A percentile compares a stretch with the other conserved stretches of the same genome.
phyloP scores from a whole-genome alignment of 768 basidiomycete genomes.

The Lactarius hatsudake region DNA sequence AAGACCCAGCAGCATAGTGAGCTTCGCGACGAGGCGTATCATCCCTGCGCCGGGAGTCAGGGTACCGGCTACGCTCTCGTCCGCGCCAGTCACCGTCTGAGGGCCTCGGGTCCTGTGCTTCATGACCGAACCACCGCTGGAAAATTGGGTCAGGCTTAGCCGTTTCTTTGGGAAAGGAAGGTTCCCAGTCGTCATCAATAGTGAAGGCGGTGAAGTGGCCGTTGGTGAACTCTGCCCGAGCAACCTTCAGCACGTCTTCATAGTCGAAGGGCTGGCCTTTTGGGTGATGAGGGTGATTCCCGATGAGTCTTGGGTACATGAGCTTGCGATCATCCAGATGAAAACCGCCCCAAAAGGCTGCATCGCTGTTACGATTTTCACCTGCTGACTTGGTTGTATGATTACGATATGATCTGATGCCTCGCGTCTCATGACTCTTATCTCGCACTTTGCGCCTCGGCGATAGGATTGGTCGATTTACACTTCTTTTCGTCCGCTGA shows the following conservation, averaged over 20 bases:
- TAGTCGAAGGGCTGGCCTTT: background rate
- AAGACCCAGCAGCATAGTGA: background rate
- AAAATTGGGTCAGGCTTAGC: background rate
- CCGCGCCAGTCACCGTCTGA: background rate
- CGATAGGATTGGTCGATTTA: no score
- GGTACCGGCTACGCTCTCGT: background rate
- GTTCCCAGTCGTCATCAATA: background rate
- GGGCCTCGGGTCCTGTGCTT: background rate
- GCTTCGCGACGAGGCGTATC: background rate
- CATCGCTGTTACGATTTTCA: no score
- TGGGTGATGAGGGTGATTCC: background rate
- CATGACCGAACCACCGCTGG: background rate
- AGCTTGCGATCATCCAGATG: background rate
- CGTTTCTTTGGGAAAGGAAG: rapidly evolving
- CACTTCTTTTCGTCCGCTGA: no score
- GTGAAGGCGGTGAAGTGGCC: background rate
- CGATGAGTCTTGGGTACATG: no score
- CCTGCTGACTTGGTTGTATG: no score
- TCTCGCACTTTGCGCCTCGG: no score
- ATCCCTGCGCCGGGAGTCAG: background rate
- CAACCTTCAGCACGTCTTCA: background rate
- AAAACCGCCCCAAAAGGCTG: background rate
- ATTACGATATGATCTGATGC: no score
- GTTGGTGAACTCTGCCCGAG: rapidly evolving
- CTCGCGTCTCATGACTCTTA: no score